Evolutionary conservation across 352 stramenopile genomes (phyloP).

Genomic region (Phytophthora cryptogea): DNA sequence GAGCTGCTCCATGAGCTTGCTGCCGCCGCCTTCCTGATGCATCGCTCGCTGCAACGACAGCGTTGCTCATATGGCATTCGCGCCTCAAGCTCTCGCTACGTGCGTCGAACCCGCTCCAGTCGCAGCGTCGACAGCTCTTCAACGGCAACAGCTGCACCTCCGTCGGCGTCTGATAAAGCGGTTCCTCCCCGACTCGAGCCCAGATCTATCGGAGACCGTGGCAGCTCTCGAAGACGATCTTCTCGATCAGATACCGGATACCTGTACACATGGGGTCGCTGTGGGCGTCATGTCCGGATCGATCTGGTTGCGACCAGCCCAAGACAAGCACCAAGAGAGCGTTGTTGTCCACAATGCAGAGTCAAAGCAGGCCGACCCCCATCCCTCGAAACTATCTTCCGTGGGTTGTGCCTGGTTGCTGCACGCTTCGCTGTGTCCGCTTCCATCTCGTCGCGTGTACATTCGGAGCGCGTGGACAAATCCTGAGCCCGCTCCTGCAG

Average conservation of each 20-base stretch:
- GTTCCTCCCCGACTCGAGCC: slow-evolving; percentile 16
- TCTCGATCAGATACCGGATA: slow-evolving; percentile 4
- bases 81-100: slow-evolving; percentile 12
- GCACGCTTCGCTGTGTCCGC: slow-evolving; percentile 9
- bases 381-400: slow-evolving; percentile 22
- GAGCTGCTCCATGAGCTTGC: background rate
- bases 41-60: slow-evolving; percentile 10
- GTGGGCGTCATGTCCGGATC: slow-evolving; percentile 16
- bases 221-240: slow-evolving; percentile 4
- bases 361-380: slow-evolving; percentile 18
- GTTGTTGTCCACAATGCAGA: background rate
- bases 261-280: background rate
- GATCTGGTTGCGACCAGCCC: slow-evolving; percentile 29
- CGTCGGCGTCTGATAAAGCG: background rate
- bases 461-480: slow-evolving; percentile 36
- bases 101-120: slow-evolving; percentile 10
- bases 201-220: background rate
- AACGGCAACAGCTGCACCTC: slow-evolving; percentile 22
- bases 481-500: slow-evolving; percentile 17
- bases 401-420: slow-evolving; percentile 10
- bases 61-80: background rate
- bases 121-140: slow-evolving; percentile 23
- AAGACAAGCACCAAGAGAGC: slow-evolving; percentile 11
- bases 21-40: slow-evolving; percentile 2
- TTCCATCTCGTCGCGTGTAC: slow-evolving; percentile 21